Conservation (phyloP, 169 alveolate genomes). For the Plasmodium ovale region DNA sequence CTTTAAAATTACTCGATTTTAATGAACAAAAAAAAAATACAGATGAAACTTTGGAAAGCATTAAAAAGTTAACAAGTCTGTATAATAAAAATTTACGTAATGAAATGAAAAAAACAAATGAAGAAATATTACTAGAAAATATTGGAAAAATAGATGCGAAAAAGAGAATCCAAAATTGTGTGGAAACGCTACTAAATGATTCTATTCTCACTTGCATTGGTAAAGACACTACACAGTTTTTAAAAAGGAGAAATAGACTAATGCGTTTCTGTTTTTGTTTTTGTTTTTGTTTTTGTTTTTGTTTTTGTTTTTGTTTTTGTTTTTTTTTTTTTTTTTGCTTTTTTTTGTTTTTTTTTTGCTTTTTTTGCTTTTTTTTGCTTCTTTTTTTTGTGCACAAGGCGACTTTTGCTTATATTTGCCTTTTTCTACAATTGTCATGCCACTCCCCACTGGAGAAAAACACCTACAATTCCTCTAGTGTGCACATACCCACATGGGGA, state of each 20-base stretch:
- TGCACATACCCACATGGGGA: no score
- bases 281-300: no score
- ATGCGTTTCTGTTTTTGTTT: neutral
- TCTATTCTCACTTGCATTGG: slow-evolving; percentile 80
- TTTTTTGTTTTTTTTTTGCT: no score
- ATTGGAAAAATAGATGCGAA: slow-evolving; percentile 96
- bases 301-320: no score
- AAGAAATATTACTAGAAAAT: slow-evolving; percentile 91
- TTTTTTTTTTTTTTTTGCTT: no score
- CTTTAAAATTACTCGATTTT: slow-evolving; percentile 90
- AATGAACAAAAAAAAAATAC: slow-evolving; percentile 34
- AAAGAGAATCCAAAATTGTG: slow-evolving; percentile 88
- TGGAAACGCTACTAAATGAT: slow-evolving; percentile 82
- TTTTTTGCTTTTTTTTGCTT: no score
- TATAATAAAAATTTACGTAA: slow-evolving; percentile 96
- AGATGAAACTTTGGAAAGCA: slow-evolving; percentile 20
- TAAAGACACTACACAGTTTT: neutral
- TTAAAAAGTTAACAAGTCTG: slow-evolving; percentile 65
- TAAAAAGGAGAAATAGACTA: neutral
- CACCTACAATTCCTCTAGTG: no score
- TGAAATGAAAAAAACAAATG: slow-evolving; percentile 95
- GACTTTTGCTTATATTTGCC: no score
- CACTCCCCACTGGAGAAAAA: no score
- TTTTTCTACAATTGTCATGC: no score
- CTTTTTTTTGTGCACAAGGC: no score